Evolutionary conservation across 257 asterid species (phyloP), one percentile per base, ranked within the genome.

Genomic region (Rhazya stricta): DNA sequence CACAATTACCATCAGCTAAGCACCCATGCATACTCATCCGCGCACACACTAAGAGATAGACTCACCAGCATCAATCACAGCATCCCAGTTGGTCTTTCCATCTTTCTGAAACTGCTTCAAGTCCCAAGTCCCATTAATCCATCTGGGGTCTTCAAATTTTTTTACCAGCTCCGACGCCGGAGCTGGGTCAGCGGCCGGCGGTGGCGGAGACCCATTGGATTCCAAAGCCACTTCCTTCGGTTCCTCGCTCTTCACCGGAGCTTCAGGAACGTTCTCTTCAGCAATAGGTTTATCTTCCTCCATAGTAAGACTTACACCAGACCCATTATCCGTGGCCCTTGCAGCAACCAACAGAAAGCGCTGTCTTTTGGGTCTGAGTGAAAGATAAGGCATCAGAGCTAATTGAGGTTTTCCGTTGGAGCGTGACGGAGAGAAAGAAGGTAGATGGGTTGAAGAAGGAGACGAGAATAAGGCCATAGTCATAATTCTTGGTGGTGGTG

Each of bases 81-180:
- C 92, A 86, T 92, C 96, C 99, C 99, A 95, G 68, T 89, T 73
- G 57, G 92, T 88, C 75, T 77, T 80, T 11, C 99, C 96, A 57
- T 85, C 86, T 75, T 84, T 89, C 75, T 73, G 83, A 57, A 95
- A 95, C 87, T 87, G 83, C 77, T 80, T 82, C 87, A 95, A 84
- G 73, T 95, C 97, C 98, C 99, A 95, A 15, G 96, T 95, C 76
- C 99, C 98, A 41, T 81, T 86, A 39, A 89, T 81, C 99, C 99
- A 95, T 69, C 87, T 88, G 67, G 81, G 75, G 77, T 95, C 93
- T 79, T 81, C 63, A 84, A 88, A 90, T 32, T 74, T 67, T 29
- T 36, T 32, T 57, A 56, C 66, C 39, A 36, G 80, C 69, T 71
- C 12, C 80, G 85, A 81, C 74, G 73, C 82, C 74, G 50, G 81